Evolutionary conservation across 306 rosid species (phyloP).

Genomic region (Cucumis melo): DNA sequence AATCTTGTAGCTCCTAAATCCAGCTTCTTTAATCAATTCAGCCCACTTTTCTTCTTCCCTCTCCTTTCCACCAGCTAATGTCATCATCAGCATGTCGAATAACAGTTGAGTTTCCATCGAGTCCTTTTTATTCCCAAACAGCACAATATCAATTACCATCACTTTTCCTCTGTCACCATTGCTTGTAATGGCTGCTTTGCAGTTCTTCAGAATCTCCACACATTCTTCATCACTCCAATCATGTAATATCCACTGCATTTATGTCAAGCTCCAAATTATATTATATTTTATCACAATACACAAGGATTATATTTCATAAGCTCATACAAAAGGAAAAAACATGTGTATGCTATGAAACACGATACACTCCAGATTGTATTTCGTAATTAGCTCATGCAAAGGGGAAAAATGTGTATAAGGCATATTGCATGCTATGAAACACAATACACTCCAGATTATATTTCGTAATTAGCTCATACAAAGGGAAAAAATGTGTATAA

Average conservation of each 20-base stretch:
- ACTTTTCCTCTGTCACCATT: background rate
- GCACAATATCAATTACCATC: background rate
- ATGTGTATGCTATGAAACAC: too few relatives aligned
- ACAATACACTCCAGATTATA: too few relatives aligned
- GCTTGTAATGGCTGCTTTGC: background rate
- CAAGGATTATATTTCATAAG: too few relatives aligned
- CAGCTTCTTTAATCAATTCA: background rate
- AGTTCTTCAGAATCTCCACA: background rate
- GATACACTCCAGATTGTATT: too few relatives aligned
- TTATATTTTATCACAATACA: too few relatives aligned
- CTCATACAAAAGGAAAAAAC: too few relatives aligned
- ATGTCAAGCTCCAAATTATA: background rate
- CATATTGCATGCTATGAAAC: too few relatives aligned
- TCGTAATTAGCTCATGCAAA: too few relatives aligned
- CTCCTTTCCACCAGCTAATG: background rate
- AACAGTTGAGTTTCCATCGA: background rate
- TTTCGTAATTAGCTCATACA: too few relatives aligned
- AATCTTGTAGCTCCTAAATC: background rate
- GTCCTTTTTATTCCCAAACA: background rate
- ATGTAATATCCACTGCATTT: background rate
- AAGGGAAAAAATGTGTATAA: too few relatives aligned
- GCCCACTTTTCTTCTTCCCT: background rate
- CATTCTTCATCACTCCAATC: background rate
- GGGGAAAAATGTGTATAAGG: too few relatives aligned
- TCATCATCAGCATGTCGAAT: background rate